phyloP scores from a whole-genome alignment of 768 basidiomycete species.

The Leccinellum rugosiceps region DNA sequence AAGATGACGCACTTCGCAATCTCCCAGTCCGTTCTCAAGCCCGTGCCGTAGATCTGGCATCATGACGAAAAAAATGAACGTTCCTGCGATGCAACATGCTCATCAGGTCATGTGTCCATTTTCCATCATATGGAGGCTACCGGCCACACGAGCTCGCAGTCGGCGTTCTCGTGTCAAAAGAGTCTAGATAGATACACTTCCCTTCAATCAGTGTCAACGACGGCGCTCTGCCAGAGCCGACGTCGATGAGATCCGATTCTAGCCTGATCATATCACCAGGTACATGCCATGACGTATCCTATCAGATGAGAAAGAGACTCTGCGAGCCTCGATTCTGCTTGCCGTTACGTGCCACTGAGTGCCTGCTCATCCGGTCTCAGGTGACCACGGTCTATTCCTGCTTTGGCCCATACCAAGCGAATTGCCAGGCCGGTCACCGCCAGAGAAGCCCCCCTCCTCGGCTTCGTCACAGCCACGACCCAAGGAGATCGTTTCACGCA shows the following conservation, averaged over 20 bases:
- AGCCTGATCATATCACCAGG: slow-evolving; percentile 1
- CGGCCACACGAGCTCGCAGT: slow-evolving; percentile 5
- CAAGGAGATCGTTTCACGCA: neutral
- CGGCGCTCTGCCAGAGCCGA: slow-evolving; percentile 4
- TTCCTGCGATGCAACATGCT: slow-evolving; percentile 6
- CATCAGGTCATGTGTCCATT: slow-evolving; percentile 10
- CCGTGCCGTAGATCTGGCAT: slow-evolving; percentile 16
- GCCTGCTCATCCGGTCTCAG: neutral
- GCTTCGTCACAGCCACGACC: neutral
- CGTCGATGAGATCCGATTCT: neutral
- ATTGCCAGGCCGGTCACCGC: no score
- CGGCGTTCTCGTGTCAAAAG: slow-evolving; percentile 10
- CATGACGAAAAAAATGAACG: slow-evolving; percentile 10
- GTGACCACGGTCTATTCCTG: no score
- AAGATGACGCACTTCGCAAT: slow-evolving; percentile 12
- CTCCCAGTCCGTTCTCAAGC: slow-evolving; percentile 15
- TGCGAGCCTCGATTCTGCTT: neutral
- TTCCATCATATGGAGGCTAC: slow-evolving; percentile 13
- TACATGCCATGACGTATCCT: slow-evolving; percentile 9
- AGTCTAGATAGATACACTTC: neutral
- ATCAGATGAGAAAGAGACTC: neutral
- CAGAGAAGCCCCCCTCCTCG: no score
- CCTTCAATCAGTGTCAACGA: neutral
- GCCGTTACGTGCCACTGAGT: slow-evolving; percentile 14
- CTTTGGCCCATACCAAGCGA: no score